These are phyloP conservation scores for Talaromyces sp. DNA, from an alignment of 2,329 filamentous ascomycete genomes.

Conservation along the genomic window DNA sequence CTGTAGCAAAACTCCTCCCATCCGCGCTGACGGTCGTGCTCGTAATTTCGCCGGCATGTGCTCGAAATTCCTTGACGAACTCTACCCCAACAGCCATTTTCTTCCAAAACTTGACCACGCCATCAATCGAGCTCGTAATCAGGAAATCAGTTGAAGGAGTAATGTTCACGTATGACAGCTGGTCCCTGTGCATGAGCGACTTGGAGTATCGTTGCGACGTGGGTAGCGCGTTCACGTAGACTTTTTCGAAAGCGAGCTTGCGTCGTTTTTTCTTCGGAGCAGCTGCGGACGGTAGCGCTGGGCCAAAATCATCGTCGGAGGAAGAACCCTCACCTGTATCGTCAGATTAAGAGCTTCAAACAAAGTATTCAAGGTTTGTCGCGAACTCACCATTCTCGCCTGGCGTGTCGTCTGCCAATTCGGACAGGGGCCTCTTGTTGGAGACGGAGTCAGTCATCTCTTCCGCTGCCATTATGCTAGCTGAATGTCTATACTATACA, in stretches of 20 bases:
- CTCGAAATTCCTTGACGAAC: constrained; percentile 96
- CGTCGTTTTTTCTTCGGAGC: constrained; percentile 86
- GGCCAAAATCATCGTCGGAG: constrained; percentile 82
- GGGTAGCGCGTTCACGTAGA: constrained; percentile 87
- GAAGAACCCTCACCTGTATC: constrained; percentile 52
- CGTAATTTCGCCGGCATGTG: constrained; percentile 79
- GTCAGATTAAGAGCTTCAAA: constrained; percentile 16
- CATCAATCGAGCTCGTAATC: constrained; percentile 88
- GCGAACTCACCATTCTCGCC: constrained; percentile 31
- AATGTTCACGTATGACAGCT: constrained; percentile 80
- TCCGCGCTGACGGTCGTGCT: constrained; percentile 83
- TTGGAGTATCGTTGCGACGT: constrained; percentile 80
- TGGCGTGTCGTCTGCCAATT: constrained; percentile 49
- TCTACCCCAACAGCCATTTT: constrained; percentile 86
- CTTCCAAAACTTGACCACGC: constrained; percentile 99
- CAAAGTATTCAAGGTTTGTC: not conserved
- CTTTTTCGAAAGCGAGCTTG: constrained; percentile 87
- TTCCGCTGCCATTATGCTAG: constrained; percentile 29
- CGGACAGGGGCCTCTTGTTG: constrained; percentile 56
- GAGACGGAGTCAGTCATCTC: constrained; percentile 28
- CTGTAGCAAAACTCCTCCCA: constrained; percentile 88
- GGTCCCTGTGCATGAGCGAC: constrained; percentile 97
- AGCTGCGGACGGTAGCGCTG: constrained; percentile 74
- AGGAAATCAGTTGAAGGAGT: constrained; percentile 92
- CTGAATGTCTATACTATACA: not conserved